phyloP scores from a whole-genome alignment of 495 filamentous ascomycete species.

The Talaromyces wortmannii region DNA sequence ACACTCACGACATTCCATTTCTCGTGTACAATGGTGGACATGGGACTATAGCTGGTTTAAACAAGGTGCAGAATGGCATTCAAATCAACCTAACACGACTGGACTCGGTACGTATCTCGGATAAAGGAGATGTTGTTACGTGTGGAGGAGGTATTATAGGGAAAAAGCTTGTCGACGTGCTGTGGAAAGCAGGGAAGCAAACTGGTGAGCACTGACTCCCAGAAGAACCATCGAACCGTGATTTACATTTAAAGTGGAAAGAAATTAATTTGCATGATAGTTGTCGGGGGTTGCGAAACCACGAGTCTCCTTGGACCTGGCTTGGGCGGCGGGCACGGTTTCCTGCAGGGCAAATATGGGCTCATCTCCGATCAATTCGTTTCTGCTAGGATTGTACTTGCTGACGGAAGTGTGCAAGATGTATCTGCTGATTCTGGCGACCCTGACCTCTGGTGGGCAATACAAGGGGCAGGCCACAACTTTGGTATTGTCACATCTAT shows the following conservation, averaged over 20 bases:
- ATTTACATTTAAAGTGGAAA: neutral
- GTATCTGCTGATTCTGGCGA: neutral
- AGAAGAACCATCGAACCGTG: too few relatives aligned
- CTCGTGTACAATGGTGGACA: neutral
- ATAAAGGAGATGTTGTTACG: neutral
- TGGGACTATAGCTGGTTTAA: neutral
- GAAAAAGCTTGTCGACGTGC: neutral
- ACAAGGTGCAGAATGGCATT: neutral
- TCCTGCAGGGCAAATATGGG: constrained; percentile 51
- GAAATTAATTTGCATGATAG: constrained; percentile 9
- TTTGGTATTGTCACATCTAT: constrained; percentile 52
- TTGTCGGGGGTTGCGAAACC: constrained; percentile 51
- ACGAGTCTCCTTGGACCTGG: constrained; percentile 46
- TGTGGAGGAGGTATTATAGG: neutral
- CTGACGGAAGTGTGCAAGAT: constrained; percentile 33
- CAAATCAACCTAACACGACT: neutral
- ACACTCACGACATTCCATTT: neutral
- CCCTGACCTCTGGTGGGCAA: constrained; percentile 38
- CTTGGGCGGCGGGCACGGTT: constrained; percentile 58
- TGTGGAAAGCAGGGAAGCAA: neutral
- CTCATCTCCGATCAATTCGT: constrained; percentile 53
- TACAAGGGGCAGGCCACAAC: constrained; percentile 56
- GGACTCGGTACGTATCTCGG: neutral
- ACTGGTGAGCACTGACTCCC: neutral
- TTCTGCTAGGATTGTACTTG: constrained; percentile 46